Evolutionary conservation across 306 rosid species (phyloP).

Genomic region (Astragalus membranaceus): DNA sequence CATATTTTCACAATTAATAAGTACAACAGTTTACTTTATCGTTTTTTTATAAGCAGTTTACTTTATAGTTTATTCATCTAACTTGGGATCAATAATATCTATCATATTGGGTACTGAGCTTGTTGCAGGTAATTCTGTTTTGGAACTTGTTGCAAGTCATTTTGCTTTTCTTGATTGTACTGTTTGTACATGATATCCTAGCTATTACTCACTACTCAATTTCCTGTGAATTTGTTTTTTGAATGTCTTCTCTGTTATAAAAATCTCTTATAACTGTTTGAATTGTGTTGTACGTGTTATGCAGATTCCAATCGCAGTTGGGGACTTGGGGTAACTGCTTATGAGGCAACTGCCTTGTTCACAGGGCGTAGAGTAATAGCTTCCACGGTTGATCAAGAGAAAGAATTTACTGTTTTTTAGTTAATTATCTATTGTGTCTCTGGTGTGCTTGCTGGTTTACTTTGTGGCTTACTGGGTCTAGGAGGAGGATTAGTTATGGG

Average conservation of each 20-base stretch:
- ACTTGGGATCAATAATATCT: too few relatives aligned
- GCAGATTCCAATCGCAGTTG: constrained; percentile 76
- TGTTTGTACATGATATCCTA: not conserved
- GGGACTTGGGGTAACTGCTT: constrained; percentile 62
- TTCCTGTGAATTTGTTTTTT: not conserved
- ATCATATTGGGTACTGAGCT: constrained; percentile 63
- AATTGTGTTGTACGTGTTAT: constrained; percentile 10
- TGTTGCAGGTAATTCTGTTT: constrained; percentile 62
- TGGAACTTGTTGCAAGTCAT: not conserved
- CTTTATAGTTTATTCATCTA: constrained; percentile 4
- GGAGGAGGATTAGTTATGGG: constrained; percentile 98
- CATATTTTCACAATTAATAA: constrained; percentile 38
- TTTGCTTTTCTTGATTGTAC: not conserved
- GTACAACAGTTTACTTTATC: not conserved
- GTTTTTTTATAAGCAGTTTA: not conserved
- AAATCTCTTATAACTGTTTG: not conserved
- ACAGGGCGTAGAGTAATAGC: constrained; percentile 58
- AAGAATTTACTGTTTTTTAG: constrained; percentile 38
- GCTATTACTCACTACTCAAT: not conserved
- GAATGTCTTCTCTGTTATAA: not conserved
- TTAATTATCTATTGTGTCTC: constrained; percentile 45
- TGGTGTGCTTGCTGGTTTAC: constrained; percentile 71
- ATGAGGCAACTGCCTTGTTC: constrained; percentile 69
- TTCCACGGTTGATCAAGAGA: constrained; percentile 51
- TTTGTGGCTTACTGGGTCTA: constrained; percentile 86